Evolutionary conservation across 768 basidiomycete species (phyloP), one percentile per base, ranked within the genome.

Genomic region (Udeniomyces megalosporus): DNA sequence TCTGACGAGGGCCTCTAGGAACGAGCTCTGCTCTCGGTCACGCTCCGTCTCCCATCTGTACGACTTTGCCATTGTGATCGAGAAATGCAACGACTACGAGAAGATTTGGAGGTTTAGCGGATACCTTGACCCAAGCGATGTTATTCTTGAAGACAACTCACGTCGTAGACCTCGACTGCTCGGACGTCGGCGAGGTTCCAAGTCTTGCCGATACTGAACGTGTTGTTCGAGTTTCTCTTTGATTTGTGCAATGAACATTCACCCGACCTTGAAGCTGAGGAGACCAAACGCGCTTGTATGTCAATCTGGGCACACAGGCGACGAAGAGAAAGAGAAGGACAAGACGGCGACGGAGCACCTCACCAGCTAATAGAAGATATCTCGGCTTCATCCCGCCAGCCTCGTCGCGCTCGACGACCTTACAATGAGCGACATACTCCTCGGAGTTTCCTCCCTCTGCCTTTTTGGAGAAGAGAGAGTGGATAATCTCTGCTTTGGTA

Each of bases 21-120:
- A 97, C 14, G 74, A 74, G 14, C 76, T 67, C 71, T 93, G 92
- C 68, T 96, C 90, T 28, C 71, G 71, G 34, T 78, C 71, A 60
- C 78, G 80, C 69, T 93, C 91, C 0, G 89, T 86, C 70, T 84
- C 80, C 91, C 92, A 97, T 71, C 77, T 79, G 75, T 97, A 96
- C 28, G 88, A 83, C 71, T 88, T 80, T n/a, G 85, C 82, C 57
- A 97, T 79, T 1, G 87, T 89, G 64, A 96, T 78, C 68, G 84
- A 86, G 74, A 93, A 86, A 46, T 68, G 66, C 44, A 68, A 67
- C 0, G 70, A 17, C 38, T 42, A 48, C 4, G 32, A 60, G 35
- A 5, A 29, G 24, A 17, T 7, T 28, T 24, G 28, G n/a, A 8
- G 15, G 17, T 12, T 4, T 17, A 47, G 17, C 31, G 26, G 22